A percentile compares a stretch with the other conserved stretches of the same genome.
These are phyloP conservation scores for Phialophora verrucosa DNA, from an alignment of 2,329 filamentous ascomycete species.

Conservation along the genomic window DNA sequence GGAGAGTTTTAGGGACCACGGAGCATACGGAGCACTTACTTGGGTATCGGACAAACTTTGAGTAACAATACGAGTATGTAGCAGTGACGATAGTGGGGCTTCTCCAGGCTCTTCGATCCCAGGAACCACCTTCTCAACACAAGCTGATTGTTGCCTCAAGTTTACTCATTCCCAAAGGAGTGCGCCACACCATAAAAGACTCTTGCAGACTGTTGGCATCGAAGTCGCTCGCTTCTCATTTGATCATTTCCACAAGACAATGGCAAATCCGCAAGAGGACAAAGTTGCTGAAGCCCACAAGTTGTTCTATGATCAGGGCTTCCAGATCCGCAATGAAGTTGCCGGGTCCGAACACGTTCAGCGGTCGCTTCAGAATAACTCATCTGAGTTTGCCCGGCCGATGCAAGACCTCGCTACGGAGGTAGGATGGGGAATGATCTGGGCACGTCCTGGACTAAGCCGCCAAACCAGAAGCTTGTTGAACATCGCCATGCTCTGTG, in stretches of 20 bases:
- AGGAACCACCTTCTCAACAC: neutral
- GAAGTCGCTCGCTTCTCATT: neutral
- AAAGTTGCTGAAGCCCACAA: slow-evolving; percentile 50
- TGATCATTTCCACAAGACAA: slow-evolving; percentile 1
- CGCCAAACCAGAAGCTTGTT: slow-evolving; percentile 66
- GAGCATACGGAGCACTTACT: too few species aligned
- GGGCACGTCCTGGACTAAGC: slow-evolving; percentile 67
- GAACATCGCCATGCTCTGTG: slow-evolving; percentile 69
- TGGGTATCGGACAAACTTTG: neutral
- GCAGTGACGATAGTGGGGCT: slow-evolving; percentile 14
- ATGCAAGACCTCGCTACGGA: slow-evolving; percentile 69
- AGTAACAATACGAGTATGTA: neutral
- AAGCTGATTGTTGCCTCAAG: neutral
- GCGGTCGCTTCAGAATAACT: slow-evolving; percentile 50
- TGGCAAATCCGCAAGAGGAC: slow-evolving; percentile 28
- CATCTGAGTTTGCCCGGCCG: slow-evolving; percentile 64
- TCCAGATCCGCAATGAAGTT: slow-evolving; percentile 65
- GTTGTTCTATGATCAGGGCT: slow-evolving; percentile 64
- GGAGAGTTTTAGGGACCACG: neutral
- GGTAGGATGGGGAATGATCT: slow-evolving; percentile 68
- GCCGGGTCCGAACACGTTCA: slow-evolving; percentile 68
- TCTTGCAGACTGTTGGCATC: neutral
- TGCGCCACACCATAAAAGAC: neutral
- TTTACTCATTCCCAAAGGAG: neutral
- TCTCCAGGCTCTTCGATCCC: neutral